Conservation (phyloP, 805 yeast genomes). For the Lipomyces kockii region DNA sequence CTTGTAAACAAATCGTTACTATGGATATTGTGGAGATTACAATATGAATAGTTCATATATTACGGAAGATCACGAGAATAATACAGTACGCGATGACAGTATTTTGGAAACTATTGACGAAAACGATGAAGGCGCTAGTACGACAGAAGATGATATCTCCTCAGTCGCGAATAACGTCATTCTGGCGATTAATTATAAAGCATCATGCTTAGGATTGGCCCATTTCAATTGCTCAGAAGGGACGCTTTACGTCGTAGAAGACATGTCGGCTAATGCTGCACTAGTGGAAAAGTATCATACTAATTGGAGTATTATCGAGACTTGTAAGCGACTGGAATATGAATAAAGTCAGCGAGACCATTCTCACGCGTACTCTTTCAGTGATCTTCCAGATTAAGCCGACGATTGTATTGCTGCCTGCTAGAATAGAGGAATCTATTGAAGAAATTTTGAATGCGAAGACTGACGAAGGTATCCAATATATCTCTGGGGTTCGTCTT, state of each 20-base stretch:
- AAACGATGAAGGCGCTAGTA: not conserved
- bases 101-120: not conserved
- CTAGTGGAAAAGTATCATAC: slow-evolving; percentile 25
- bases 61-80: not conserved
- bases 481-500: not conserved
- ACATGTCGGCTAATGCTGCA: slow-evolving; percentile 25
- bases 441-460: slow-evolving; percentile 20
- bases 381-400: slow-evolving; percentile 32
- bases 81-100: not conserved
- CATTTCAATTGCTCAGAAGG: slow-evolving; percentile 17
- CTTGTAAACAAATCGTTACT: not conserved
- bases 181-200: slow-evolving; percentile 25
- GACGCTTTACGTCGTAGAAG: slow-evolving; percentile 26
- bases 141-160: not conserved
- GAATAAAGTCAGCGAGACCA: not conserved
- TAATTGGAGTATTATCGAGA: slow-evolving; percentile 29
- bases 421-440: slow-evolving; percentile 27
- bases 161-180: slow-evolving; percentile 7
- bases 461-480: not conserved
- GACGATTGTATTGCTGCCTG: slow-evolving; percentile 24
- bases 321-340: slow-evolving; percentile 1
- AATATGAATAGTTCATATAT: not conserved
- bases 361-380: not conserved
- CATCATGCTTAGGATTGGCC: slow-evolving; percentile 25
- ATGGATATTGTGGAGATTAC: not conserved